phyloP scores from a whole-genome alignment of 257 asterid genomes.

The Ehretia macrophylla region DNA sequence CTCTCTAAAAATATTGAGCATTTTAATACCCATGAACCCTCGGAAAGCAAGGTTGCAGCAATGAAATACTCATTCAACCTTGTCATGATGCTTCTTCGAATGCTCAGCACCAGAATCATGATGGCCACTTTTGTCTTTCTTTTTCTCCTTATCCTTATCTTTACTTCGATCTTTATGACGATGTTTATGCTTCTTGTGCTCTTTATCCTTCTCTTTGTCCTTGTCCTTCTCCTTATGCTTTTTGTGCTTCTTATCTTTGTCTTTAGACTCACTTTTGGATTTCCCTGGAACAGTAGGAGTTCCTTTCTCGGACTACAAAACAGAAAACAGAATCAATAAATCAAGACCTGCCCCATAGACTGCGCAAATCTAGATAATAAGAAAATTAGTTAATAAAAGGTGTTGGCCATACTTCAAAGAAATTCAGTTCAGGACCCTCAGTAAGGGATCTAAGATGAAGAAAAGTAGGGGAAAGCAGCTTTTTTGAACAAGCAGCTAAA shows the following conservation, averaged over 20 bases:
- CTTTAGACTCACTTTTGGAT: conserved; percentile 71
- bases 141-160: conserved; percentile 95
- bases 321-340: conserved; percentile 18
- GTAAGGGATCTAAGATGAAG: background rate
- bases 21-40: background rate
- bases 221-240: conserved; percentile 84
- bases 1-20: too few species aligned
- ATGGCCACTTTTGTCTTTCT: conserved; percentile 72
- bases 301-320: conserved; percentile 82
- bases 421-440: background rate
- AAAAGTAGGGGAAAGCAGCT: background rate
- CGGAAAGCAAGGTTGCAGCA: background rate
- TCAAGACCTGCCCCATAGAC: conserved; percentile 1
- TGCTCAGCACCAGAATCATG: conserved; percentile 83
- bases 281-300: conserved; percentile 83
- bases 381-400: background rate
- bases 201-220: conserved; percentile 77
- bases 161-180: conserved; percentile 95
- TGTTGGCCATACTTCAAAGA: conserved; percentile 4
- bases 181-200: conserved; percentile 91
- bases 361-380: background rate
- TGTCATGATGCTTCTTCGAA: conserved; percentile 74
- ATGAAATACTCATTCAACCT: conserved; percentile 40
- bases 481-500: conserved; percentile 6
- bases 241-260: conserved; percentile 92